These are phyloP conservation scores for Atkinsonella hypoxylon DNA, from an alignment of 2,329 filamentous ascomycete genomes.

Conservation along the genomic window DNA sequence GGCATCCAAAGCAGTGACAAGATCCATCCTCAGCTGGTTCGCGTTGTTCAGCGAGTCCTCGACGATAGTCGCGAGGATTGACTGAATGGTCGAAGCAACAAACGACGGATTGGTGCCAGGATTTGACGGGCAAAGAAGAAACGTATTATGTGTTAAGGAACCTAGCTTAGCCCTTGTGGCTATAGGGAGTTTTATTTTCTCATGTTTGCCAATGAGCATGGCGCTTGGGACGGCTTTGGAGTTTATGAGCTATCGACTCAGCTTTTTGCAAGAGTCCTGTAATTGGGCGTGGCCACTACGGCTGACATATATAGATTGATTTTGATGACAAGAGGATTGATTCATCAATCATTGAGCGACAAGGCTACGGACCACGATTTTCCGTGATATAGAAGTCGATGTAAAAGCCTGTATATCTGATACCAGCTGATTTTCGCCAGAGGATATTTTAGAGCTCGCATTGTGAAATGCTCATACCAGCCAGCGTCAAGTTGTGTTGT, in stretches of 20 bases:
- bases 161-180: conserved; percentile 3
- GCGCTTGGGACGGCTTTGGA: conserved; percentile 11
- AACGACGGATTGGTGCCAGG: neutral
- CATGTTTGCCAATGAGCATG: conserved; percentile 10
- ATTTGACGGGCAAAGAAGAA: conserved; percentile 6
- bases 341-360: neutral
- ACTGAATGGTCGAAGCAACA: conserved; percentile 13
- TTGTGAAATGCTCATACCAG: too few relatives aligned
- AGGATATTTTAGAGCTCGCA: too few relatives aligned
- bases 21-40: conserved; percentile 62
- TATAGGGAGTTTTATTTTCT: neutral
- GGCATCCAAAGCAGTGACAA: conserved; percentile 67
- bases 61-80: conserved; percentile 38
- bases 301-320: conserved; percentile 7
- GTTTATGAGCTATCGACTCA: conserved; percentile 2
- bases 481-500: too few relatives aligned
- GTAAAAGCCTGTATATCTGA: too few relatives aligned
- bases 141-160: conserved; percentile 7
- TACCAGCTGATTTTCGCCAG: too few relatives aligned
- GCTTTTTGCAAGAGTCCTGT: neutral
- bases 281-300: neutral
- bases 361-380: too few relatives aligned
- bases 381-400: neutral
- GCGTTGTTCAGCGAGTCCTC: conserved; percentile 77
- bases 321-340: neutral